Percentiles rank a stretch among this genome's conserved stretches.
Conservation (phyloP, 2,329 filamentous ascomycete genomes). For the Eutypa lata region DNA sequence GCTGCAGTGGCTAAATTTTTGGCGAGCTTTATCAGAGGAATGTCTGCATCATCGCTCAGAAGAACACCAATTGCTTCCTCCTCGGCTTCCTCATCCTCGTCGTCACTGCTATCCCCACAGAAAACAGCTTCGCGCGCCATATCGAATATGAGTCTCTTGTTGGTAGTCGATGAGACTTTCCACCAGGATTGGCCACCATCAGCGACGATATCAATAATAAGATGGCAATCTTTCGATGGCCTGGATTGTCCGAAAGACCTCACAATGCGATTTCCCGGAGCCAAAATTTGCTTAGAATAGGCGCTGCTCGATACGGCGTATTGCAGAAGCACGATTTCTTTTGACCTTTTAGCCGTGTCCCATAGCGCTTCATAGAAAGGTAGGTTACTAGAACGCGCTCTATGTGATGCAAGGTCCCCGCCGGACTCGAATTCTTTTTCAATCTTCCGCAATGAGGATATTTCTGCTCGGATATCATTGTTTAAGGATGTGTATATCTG, state of each 20-base stretch:
- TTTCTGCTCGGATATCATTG: slow-evolving; percentile 18
- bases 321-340: slow-evolving; percentile 26
- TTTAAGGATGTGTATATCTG: slow-evolving; percentile 21
- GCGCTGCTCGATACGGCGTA: slow-evolving; percentile 22
- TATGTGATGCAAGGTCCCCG: slow-evolving; percentile 18
- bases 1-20: slow-evolving; percentile 21
- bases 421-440: slow-evolving; percentile 9
- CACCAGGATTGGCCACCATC: slow-evolving; percentile 29
- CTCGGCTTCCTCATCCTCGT: slow-evolving; percentile 14
- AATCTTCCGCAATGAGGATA: slow-evolving; percentile 14
- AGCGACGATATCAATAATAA: slow-evolving; percentile 26
- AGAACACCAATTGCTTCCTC: slow-evolving; percentile 1
- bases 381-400: slow-evolving; percentile 24
- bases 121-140: slow-evolving; percentile 30
- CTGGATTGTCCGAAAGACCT: slow-evolving; percentile 22
- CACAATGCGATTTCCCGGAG: slow-evolving; percentile 27
- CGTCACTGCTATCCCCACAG: slow-evolving; percentile 25
- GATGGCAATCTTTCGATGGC: slow-evolving; percentile 17
- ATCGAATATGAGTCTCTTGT: slow-evolving; percentile 27
- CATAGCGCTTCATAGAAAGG: slow-evolving; percentile 27
- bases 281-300: slow-evolving; percentile 21
- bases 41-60: slow-evolving; percentile 17
- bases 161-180: slow-evolving; percentile 31
- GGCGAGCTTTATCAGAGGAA: slow-evolving; percentile 28
- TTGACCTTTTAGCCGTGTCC: slow-evolving; percentile 26